Conservation (phyloP, 257 asterid species). For the Parsonsia alboflavescens region DNA sequence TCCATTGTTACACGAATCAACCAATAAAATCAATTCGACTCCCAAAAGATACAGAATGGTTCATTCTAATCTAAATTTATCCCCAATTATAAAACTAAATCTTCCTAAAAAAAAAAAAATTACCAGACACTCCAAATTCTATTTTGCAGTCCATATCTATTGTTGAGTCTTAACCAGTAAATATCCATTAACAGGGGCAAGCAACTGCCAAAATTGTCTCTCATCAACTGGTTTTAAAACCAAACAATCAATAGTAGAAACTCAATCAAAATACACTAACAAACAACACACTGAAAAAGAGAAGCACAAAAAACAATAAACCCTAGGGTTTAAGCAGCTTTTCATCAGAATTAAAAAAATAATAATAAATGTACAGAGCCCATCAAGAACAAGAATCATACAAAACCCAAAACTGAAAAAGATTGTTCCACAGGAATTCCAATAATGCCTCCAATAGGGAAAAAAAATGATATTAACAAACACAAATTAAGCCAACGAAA, state of each 20-base stretch:
- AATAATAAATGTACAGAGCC: not conserved
- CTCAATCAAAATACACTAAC: not conserved
- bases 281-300: too few relatives aligned
- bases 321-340: conserved; percentile 7
- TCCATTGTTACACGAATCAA: too few relatives aligned
- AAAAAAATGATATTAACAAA: not conserved
- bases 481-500: not conserved
- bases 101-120: too few relatives aligned
- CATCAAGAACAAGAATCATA: not conserved
- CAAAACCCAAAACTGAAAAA: not conserved
- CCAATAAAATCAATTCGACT: too few relatives aligned
- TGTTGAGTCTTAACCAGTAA: too few relatives aligned
- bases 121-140: too few relatives aligned
- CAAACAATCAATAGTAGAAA: not conserved
- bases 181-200: not conserved
- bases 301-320: not conserved
- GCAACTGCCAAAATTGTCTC: not conserved
- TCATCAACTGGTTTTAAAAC: not conserved
- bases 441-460: not conserved
- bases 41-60: too few relatives aligned
- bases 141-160: not conserved
- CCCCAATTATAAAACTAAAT: too few relatives aligned
- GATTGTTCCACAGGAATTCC: not conserved
- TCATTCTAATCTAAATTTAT: too few relatives aligned
- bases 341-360: not conserved